These are phyloP conservation scores for Melastoma candidum DNA, from an alignment of 441 rosid genomes.

Conservation along the genomic window DNA sequence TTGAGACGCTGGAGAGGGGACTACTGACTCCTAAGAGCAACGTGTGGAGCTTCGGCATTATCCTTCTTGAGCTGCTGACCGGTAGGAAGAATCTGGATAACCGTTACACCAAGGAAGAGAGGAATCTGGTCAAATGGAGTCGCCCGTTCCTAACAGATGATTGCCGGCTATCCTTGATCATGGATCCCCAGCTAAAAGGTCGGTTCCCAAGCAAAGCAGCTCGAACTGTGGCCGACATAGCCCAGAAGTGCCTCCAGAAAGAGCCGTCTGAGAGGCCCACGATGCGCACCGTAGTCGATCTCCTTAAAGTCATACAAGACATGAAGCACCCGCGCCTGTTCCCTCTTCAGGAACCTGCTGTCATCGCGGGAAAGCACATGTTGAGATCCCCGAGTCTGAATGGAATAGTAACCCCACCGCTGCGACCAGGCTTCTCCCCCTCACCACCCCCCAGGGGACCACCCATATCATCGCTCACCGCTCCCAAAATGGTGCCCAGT, in stretches of 20 bases:
- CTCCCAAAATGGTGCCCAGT: conserved; percentile 44
- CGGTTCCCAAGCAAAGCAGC: conserved; percentile 84
- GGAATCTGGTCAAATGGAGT: conserved; percentile 89
- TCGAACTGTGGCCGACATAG: conserved; percentile 75
- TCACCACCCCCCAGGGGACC: conserved; percentile 53
- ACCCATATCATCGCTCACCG: conserved; percentile 24
- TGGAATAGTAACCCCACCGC: conserved; percentile 47
- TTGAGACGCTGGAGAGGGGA: conserved; percentile 91
- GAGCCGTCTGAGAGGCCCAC: conserved; percentile 92
- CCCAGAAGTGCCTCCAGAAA: conserved; percentile 74
- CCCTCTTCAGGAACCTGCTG: conserved; percentile 79
- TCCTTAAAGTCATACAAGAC: conserved; percentile 72
- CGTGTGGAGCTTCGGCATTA: conserved; percentile 93
- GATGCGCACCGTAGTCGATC: conserved; percentile 75
- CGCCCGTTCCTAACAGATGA: conserved; percentile 83
- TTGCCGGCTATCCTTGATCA: conserved; percentile 69
- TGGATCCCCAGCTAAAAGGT: conserved; percentile 96
- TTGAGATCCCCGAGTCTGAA: conserved; percentile 89
- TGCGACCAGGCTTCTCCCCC: conserved; percentile 63
- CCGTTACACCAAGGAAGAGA: conserved; percentile 77
- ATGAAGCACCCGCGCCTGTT: conserved; percentile 71
- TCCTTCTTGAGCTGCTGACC: conserved; percentile 82
- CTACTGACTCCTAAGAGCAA: conserved; percentile 93
- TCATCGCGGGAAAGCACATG: conserved; percentile 55
- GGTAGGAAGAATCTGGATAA: conserved; percentile 86